phyloP scores from a whole-genome alignment of 768 basidiomycete species.

The Tulasnella sp. region DNA sequence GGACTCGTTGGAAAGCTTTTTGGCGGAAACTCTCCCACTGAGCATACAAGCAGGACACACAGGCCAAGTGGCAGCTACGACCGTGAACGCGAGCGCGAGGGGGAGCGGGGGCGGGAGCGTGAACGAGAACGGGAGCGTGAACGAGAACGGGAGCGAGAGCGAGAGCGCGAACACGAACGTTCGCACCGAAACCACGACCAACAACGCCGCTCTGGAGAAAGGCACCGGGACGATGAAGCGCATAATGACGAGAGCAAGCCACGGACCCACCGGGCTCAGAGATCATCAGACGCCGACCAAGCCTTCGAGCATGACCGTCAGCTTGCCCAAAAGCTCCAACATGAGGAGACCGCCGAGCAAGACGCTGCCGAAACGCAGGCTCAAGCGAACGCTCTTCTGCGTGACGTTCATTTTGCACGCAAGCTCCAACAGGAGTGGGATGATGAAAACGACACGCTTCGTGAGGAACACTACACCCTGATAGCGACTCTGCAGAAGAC shows the following conservation, averaged over 20 bases:
- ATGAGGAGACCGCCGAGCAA: not conserved
- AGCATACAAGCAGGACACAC: not conserved
- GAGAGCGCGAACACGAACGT: not conserved
- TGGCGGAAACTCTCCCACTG: not conserved
- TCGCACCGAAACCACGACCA: not conserved
- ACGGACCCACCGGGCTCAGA: not conserved
- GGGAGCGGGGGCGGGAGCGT: slow-evolving; percentile 9
- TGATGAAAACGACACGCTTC: too few relatives aligned
- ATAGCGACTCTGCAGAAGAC: not conserved
- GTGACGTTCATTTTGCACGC: slow-evolving; percentile 7
- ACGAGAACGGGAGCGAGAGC: too few relatives aligned
- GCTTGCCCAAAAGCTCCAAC: not conserved
- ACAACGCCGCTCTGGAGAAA: not conserved
- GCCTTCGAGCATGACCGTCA: not conserved
- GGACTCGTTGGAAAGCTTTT: not conserved
- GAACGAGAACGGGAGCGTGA: slow-evolving; percentile 33
- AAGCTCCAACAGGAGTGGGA: too few relatives aligned
- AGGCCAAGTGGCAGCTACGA: not conserved
- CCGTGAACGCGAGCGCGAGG: not conserved
- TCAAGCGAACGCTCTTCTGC: not conserved
- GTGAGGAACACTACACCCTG: not conserved
- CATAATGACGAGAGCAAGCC: not conserved
- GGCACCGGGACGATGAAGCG: not conserved
- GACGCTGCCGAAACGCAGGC: not conserved
- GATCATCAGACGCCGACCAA: not conserved